Evolutionary conservation across 345 rosid species (phyloP).

Genomic region (Ceriops decandra): DNA sequence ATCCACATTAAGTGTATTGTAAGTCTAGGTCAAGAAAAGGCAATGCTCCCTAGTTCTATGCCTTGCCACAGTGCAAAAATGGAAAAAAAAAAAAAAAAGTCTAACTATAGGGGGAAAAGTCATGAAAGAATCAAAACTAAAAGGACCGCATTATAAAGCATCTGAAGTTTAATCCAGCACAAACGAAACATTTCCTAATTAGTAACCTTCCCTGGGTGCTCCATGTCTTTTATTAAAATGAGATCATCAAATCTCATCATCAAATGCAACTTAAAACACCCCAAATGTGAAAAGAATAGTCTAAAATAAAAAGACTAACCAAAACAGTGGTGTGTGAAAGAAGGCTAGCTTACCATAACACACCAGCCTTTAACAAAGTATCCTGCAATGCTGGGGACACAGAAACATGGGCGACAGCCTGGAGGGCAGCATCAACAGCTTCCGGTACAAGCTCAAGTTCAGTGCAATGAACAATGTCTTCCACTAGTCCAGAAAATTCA

Average conservation of each 20-base stretch:
- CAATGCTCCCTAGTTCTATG: no score
- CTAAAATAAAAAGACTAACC: neutral
- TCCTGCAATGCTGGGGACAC: slow-evolving; percentile 80
- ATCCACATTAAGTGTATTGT: no score
- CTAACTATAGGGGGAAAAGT: no score
- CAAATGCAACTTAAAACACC: neutral
- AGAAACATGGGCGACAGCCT: slow-evolving; percentile 77
- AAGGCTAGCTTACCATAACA: slow-evolving; percentile 60
- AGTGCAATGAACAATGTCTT: slow-evolving; percentile 89
- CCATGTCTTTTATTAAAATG: neutral
- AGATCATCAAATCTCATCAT: neutral
- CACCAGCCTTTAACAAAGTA: slow-evolving; percentile 85
- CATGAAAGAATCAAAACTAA: neutral
- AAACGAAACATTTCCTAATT: neutral
- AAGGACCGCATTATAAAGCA: neutral
- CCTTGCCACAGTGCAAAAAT: no score
- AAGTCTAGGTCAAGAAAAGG: no score
- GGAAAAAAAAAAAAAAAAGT: no score
- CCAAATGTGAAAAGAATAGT: neutral
- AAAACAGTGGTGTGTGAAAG: neutral
- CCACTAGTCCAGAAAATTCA: slow-evolving; percentile 66
- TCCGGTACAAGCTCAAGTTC: slow-evolving; percentile 92
- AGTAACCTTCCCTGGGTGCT: neutral
- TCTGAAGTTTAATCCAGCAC: neutral
- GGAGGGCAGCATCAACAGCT: slow-evolving; percentile 91